phyloP scores from a whole-genome alignment of 495 filamentous ascomycete genomes.

The Penicillium egyptiacum region DNA sequence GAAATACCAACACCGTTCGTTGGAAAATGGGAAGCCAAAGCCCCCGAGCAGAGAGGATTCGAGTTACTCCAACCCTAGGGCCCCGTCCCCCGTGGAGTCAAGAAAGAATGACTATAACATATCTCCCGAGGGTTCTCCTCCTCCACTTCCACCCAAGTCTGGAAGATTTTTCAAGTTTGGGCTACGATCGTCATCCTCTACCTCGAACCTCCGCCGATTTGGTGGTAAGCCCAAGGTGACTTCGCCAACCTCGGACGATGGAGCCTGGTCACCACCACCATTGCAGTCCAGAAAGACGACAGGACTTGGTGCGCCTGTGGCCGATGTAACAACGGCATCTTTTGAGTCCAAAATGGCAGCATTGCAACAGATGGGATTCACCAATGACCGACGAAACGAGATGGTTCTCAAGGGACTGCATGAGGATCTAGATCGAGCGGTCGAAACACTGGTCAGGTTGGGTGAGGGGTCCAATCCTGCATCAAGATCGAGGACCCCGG shows the following conservation, averaged over 20 bases:
- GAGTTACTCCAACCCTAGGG: constrained; percentile 35
- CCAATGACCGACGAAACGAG: constrained; percentile 75
- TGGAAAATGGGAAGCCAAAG: constrained; percentile 54
- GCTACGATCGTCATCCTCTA: constrained; percentile 69
- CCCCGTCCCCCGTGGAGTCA: constrained; percentile 10
- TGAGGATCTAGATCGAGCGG: constrained; percentile 79
- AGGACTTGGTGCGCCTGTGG: constrained; percentile 67
- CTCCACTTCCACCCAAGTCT: constrained; percentile 83
- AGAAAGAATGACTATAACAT: constrained; percentile 6
- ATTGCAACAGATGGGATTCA: constrained; percentile 90
- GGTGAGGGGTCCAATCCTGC: constrained; percentile 62
- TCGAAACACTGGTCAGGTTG: constrained; percentile 78
- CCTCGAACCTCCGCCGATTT: constrained; percentile 52
- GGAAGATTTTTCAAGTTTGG: constrained; percentile 73
- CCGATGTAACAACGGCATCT: constrained; percentile 55
- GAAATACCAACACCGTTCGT: constrained; percentile 75
- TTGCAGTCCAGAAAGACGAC: constrained; percentile 53
- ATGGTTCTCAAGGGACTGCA: constrained; percentile 74
- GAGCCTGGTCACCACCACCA: constrained; percentile 37
- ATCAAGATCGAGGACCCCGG: constrained; percentile 42
- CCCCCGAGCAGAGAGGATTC: constrained; percentile 46
- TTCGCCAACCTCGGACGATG: constrained; percentile 30
- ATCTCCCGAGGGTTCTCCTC: constrained; percentile 57
- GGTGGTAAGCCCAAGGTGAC: constrained; percentile 29
- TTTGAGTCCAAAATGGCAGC: constrained; percentile 70